These are phyloP conservation scores for Madurella mycetomatis DNA, from an alignment of 2,329 filamentous ascomycete genomes.

Conservation along the genomic window DNA sequence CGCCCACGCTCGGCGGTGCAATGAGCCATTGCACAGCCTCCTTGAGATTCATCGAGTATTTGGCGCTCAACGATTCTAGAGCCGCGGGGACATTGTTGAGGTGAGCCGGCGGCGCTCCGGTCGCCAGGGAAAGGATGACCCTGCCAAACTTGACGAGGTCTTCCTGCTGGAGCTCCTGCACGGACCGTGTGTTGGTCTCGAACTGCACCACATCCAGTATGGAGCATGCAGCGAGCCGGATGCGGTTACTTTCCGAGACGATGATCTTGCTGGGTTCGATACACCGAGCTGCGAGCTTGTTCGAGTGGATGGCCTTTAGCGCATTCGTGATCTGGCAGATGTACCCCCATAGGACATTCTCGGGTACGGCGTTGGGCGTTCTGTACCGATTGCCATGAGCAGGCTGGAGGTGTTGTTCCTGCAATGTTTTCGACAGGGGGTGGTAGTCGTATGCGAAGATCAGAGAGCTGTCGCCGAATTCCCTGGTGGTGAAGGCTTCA, in stretches of 20 bases:
- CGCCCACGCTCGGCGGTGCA: slow-evolving; percentile 51
- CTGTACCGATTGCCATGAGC: slow-evolving; percentile 42
- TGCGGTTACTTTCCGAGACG: slow-evolving; percentile 81
- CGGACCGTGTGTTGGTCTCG: slow-evolving; percentile 58
- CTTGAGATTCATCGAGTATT: slow-evolving; percentile 73
- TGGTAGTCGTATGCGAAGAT: slow-evolving; percentile 94
- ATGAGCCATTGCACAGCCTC: slow-evolving; percentile 81
- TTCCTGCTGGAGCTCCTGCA: slow-evolving; percentile 78
- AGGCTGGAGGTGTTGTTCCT: slow-evolving; percentile 68
- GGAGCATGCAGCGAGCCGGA: slow-evolving; percentile 82
- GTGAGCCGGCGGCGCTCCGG: slow-evolving; percentile 54
- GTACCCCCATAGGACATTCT: slow-evolving; percentile 84
- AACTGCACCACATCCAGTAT: slow-evolving; percentile 86
- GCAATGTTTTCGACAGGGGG: slow-evolving; percentile 82
- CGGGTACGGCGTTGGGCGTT: slow-evolving; percentile 45
- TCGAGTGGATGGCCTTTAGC: slow-evolving; percentile 77
- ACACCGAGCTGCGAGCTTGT: slow-evolving; percentile 76
- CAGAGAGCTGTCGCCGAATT: slow-evolving; percentile 90
- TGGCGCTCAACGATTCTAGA: slow-evolving; percentile 68
- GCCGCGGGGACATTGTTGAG: slow-evolving; percentile 62
- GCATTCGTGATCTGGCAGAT: slow-evolving; percentile 87
- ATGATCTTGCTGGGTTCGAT: slow-evolving; percentile 87
- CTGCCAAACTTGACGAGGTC: slow-evolving; percentile 82
- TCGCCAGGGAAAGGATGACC: slow-evolving; percentile 76
- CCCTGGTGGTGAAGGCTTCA: slow-evolving; percentile 88